phyloP scores from a whole-genome alignment of 495 filamentous ascomycete species.

The Xylaria curta region DNA sequence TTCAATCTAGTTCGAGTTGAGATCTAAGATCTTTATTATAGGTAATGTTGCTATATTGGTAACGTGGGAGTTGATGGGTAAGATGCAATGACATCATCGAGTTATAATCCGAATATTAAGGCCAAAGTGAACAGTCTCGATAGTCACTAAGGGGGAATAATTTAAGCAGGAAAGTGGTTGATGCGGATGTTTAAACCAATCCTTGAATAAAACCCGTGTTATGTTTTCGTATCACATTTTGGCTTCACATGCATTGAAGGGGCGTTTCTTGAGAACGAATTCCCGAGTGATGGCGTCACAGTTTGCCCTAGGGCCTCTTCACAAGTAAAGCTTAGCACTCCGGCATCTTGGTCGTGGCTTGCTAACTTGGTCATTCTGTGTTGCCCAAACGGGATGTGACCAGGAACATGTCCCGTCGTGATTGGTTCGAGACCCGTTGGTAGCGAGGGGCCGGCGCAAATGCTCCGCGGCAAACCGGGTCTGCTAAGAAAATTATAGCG shows the following conservation, averaged over 20 bases:
- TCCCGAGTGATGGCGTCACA: constrained; percentile 16
- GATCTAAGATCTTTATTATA: neutral
- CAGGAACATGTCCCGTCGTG: neutral
- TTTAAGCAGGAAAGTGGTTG: neutral
- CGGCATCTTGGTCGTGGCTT: neutral
- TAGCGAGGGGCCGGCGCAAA: constrained; percentile 18
- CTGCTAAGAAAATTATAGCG: neutral
- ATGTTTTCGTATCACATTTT: constrained; percentile 5
- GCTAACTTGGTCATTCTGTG: neutral
- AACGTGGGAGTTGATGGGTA: neutral
- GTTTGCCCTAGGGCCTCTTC: neutral
- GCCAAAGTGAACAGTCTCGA: neutral
- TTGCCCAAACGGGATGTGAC: constrained; percentile 15
- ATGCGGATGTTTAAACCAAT: neutral
- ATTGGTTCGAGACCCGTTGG: neutral
- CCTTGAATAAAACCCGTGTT: neutral
- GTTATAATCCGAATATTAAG: neutral
- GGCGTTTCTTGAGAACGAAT: neutral
- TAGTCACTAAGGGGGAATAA: neutral
- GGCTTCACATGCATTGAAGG: neutral
- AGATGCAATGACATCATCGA: constrained; percentile 1
- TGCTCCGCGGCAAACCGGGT: constrained; percentile 13
- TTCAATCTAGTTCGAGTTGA: neutral
- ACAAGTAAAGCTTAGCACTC: neutral
- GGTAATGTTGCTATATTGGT: neutral